A percentile compares a stretch with the other conserved stretches of the same genome.
Evolutionary conservation across 495 filamentous ascomycete genomes (phyloP).

Genomic region (Penicillium parvum): DNA sequence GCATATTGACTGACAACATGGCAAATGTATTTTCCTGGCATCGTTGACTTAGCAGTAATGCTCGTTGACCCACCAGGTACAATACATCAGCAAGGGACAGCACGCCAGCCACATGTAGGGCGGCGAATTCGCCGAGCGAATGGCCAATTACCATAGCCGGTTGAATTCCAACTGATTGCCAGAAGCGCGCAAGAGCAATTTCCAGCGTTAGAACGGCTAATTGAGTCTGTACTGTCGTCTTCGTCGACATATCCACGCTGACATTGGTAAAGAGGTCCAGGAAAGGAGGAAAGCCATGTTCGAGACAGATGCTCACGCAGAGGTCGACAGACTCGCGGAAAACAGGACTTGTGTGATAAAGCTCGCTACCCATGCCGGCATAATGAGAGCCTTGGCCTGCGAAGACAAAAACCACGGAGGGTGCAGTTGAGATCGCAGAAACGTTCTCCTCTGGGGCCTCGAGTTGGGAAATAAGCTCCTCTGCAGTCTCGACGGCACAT

Average conservation of each 20-base stretch:
- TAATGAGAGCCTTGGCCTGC: slow-evolving; percentile 67
- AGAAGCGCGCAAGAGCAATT: slow-evolving; percentile 71
- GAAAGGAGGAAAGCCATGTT: slow-evolving; percentile 22
- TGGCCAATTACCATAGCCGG: slow-evolving; percentile 74
- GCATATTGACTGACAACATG: background rate
- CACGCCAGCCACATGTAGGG: slow-evolving; percentile 41
- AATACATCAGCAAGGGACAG: background rate
- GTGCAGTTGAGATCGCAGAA: background rate
- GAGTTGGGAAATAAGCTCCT: background rate
- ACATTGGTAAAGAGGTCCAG: slow-evolving; percentile 29
- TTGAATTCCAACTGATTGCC: slow-evolving; percentile 67
- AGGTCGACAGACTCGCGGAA: slow-evolving; percentile 28
- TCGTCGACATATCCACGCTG: background rate
- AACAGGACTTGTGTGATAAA: slow-evolving; percentile 15
- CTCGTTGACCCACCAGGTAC: background rate
- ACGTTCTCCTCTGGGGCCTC: background rate
- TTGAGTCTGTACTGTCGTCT: slow-evolving; percentile 39
- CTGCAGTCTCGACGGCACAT: slow-evolving; percentile 1
- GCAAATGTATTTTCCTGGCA: background rate
- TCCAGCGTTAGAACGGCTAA: slow-evolving; percentile 67
- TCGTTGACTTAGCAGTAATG: background rate
- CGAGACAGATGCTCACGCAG: too few relatives aligned
- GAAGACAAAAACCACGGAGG: slow-evolving; percentile 54
- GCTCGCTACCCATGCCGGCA: slow-evolving; percentile 11
- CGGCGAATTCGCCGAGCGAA: slow-evolving; percentile 80